Conservation (phyloP, 768 basidiomycete genomes). For the Leccinum variicolor region DNA sequence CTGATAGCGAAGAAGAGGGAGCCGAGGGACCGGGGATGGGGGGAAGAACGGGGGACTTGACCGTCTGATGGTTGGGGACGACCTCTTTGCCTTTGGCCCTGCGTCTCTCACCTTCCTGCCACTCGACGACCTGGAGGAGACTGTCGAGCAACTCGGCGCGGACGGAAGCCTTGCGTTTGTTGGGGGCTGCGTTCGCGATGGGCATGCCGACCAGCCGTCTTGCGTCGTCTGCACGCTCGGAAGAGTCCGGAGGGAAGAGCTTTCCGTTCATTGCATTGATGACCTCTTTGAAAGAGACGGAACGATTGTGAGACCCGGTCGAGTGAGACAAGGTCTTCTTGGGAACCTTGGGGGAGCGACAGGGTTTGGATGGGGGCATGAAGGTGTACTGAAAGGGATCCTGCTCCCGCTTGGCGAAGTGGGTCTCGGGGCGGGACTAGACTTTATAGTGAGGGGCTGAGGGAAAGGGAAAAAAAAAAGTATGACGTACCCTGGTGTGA, state of each 20-base stretch:
- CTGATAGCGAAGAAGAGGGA: constrained; percentile 22
- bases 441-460: constrained; percentile 1
- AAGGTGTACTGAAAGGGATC: constrained; percentile 33
- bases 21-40: constrained; percentile 17
- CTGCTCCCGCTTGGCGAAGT: constrained; percentile 14
- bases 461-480: neutral
- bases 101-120: constrained; percentile 38
- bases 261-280: constrained; percentile 55
- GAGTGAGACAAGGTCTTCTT: constrained; percentile 9
- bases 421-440: constrained; percentile 18
- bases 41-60: constrained; percentile 6
- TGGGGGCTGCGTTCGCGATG: constrained; percentile 11
- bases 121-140: constrained; percentile 43
- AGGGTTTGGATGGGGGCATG: constrained; percentile 24
- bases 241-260: constrained; percentile 46
- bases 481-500: constrained; percentile 20
- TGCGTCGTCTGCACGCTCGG: constrained; percentile 32
- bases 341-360: constrained; percentile 13
- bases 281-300: constrained; percentile 56
- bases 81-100: constrained; percentile 40
- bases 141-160: constrained; percentile 40
- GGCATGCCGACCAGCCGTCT: constrained; percentile 26
- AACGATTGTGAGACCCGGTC: constrained; percentile 23
- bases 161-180: constrained; percentile 19
- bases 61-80: constrained; percentile 26